Evolutionary conservation across 2,329 filamentous ascomycete species (phyloP), one percentile per base, ranked within the genome.

Genomic region (Rasamsonia emersonii): DNA sequence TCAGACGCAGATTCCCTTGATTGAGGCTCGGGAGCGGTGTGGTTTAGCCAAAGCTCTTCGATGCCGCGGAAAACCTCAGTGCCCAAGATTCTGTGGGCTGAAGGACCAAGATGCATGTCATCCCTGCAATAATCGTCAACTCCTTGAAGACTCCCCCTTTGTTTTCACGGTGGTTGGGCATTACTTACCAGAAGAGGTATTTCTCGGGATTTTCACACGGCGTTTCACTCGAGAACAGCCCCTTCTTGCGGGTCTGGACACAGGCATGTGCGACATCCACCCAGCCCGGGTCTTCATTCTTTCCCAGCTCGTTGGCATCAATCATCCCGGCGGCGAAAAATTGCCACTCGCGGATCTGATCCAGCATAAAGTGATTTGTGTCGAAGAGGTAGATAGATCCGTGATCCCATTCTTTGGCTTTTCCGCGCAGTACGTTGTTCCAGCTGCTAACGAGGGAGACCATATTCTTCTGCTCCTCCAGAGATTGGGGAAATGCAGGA

Each of bases 181-280:
- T 31, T 11, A 36, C 53, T 51, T 46, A 62, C 61, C 59, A 60
- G 42, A 63, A 62, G 21, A 62, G 46, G 44, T 55, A 59, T 35
- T 54, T 58, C 17, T 58, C 49, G 17, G 59, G 56, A 32, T 50
- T 38, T 30, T 48, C 48, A 44, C 59, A 62, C 37, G 37, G 43
- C 29, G 45, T 45, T 30, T 43, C 35, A 36, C 48, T 50, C 46
- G 49, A 24, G 24, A 20, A 47, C 38, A 50, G 45, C 44, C 40
- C 40, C 36, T 47, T 41, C 36, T 45, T 34, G 18, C 43, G 43
- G 32, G 33, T 46, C 41, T 47, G 37, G 32, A 56, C 43, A 39
- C 57, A 63, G 28, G 55, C 47, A 18, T 51, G 44, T n/a, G 46
- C 45, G 25, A 62, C 51, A 40, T 59, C 54, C 25, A 51, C 51